Base-by-base conservation (phyloP, 1,139 yeast genomes). In the Suhomyces coccinellae region DNA sequence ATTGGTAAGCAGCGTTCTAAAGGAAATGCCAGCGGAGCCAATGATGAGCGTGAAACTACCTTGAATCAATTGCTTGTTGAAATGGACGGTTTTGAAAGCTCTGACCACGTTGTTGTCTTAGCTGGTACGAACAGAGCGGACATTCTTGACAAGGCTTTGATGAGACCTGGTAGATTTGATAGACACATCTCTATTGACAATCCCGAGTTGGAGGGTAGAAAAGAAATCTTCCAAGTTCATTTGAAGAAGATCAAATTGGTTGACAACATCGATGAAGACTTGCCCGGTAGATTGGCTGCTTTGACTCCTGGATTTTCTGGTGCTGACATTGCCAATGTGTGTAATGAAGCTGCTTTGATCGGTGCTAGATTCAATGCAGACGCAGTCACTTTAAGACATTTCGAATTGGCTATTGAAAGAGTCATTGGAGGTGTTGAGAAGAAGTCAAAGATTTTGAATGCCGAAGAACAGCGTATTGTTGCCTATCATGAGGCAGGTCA, bases 401-500 rank as follows among this genome's bases (percentile, higher is more conserved):
- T 93, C 62, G 99, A 93, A 66, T 85, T 84, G 62, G 99, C 99
- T 9, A 91, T 93, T 62, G 99, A 93, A 67, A 83, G 99, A 62
- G 97, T 91, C 31, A 89, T 91, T 71, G 98, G 97, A 8, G 99
- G 99, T 33, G 71, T 93, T 51, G 99, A 93, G 66, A 88, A 88
- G 73, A 91, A 91, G 65, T 81, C 95, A 4, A 83, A 87, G 58
- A 83, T 93, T 10, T 73, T 93, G 52, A 82, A 87, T 26, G 83
- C 86, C 6, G 93, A 87, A 49, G 97, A 93, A 66, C 87, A 89
- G 66, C 82, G 73, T 51, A 82, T 89, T 40, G 97, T 93, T 47
- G 99, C 99, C 0, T 95, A 88, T 62, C 99, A 93, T 63, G 99
- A 93, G 68, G 99, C 99, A 2, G 99, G 99, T 0, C 99, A 93